Percentiles rank a stretch among this genome's conserved stretches.
phyloP scores from a whole-genome alignment of 495 filamentous ascomycete genomes.

The Halenospora varia region DNA sequence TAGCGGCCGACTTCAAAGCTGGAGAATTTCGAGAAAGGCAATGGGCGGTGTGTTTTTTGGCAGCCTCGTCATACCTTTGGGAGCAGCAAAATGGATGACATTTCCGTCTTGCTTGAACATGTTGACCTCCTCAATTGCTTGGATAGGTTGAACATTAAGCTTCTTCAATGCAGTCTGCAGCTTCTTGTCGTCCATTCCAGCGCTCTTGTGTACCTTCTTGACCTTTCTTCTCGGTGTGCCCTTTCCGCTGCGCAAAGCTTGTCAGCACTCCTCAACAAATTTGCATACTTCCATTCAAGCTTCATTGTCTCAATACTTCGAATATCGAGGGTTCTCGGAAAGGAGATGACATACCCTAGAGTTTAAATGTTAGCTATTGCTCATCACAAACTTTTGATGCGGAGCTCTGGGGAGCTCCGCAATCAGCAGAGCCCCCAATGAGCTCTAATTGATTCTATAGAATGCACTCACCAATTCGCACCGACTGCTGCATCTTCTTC shows the following conservation, averaged over 20 bases:
- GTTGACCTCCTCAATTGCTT: slow-evolving; percentile 99
- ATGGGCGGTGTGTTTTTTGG: neutral
- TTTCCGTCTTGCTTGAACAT: slow-evolving; percentile 99
- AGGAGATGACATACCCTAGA: slow-evolving; percentile 30
- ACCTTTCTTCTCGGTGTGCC: slow-evolving; percentile 96
- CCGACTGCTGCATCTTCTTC: slow-evolving; percentile 71
- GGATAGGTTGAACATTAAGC: slow-evolving; percentile 94
- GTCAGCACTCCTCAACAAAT: slow-evolving; percentile 15
- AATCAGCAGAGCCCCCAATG: neutral
- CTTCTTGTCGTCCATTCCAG: slow-evolving; percentile 97
- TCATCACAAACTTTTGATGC: neutral
- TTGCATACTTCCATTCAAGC: slow-evolving; percentile 8
- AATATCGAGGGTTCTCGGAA: neutral
- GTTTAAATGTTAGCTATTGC: slow-evolving; percentile 21
- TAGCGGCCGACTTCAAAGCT: neutral
- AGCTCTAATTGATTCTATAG: neutral
- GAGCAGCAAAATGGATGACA: slow-evolving; percentile 97
- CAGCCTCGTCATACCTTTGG: slow-evolving; percentile 68
- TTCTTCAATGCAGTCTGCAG: slow-evolving; percentile 92
- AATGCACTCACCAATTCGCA: slow-evolving; percentile 68
- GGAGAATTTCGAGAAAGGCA: neutral
- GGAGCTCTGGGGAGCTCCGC: too few species aligned
- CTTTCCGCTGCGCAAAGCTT: slow-evolving; percentile 69
- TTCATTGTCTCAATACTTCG: slow-evolving; percentile 1
- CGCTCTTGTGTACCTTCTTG: slow-evolving; percentile 92